These are phyloP conservation scores for Xylaria flabelliformis DNA, from an alignment of 495 filamentous ascomycete genomes.

Conservation along the genomic window DNA sequence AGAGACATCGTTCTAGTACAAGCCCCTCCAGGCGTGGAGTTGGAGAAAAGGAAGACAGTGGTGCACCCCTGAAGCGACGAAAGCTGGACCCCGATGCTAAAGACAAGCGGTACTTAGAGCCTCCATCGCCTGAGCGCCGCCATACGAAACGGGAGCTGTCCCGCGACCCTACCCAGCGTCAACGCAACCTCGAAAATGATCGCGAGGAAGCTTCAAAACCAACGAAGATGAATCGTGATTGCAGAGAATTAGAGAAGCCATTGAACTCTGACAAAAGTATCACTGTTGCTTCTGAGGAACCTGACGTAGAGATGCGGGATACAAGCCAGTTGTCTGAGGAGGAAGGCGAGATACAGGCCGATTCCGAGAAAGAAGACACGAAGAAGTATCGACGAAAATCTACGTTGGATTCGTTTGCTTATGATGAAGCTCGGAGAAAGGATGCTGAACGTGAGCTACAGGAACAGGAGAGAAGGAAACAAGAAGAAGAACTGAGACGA, in stretches of 20 bases:
- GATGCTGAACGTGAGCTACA: slow-evolving; percentile 51
- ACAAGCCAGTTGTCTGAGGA: slow-evolving; percentile 39
- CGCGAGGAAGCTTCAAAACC: slow-evolving; percentile 45
- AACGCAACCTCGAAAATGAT: slow-evolving; percentile 41
- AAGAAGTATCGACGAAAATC: slow-evolving; percentile 45
- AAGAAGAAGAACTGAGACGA: slow-evolving; percentile 49
- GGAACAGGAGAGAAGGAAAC: slow-evolving; percentile 59
- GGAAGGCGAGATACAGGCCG: slow-evolving; percentile 50
- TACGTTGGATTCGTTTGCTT: slow-evolving; percentile 49
- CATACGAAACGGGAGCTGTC: slow-evolving; percentile 45
- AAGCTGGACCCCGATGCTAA: slow-evolving; percentile 54
- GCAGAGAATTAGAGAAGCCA: slow-evolving; percentile 48
- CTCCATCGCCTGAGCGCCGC: slow-evolving; percentile 49
- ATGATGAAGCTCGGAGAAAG: slow-evolving; percentile 58
- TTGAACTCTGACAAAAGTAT: slow-evolving; percentile 51
- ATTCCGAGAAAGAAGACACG: slow-evolving; percentile 50
- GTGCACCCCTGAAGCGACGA: slow-evolving; percentile 58
- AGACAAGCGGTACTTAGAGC: slow-evolving; percentile 49
- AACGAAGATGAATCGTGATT: slow-evolving; percentile 44
- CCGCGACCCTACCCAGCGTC: slow-evolving; percentile 40
- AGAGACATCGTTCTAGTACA: slow-evolving; percentile 69
- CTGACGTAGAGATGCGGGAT: slow-evolving; percentile 56
- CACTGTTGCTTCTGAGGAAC: slow-evolving; percentile 55
- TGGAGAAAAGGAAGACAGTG: slow-evolving; percentile 59
- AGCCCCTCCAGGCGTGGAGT: slow-evolving; percentile 68